These are phyloP conservation scores for Millerozyma acaciae DNA, from an alignment of 805 yeast genomes.

Conservation along the genomic window DNA sequence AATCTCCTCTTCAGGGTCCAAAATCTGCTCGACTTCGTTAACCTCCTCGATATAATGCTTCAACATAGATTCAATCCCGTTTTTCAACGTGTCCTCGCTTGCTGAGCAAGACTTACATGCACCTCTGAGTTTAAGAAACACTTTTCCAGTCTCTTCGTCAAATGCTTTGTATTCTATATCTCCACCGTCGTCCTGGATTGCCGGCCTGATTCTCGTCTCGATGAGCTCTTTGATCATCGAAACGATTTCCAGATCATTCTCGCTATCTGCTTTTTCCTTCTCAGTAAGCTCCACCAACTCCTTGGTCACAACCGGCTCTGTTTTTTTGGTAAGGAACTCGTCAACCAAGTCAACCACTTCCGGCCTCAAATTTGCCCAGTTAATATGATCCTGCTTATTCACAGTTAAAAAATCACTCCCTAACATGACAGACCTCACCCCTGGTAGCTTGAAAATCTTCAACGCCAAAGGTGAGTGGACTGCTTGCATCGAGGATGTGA, in stretches of 20 bases:
- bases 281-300: conserved; percentile 38
- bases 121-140: conserved; percentile 84
- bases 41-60: conserved; percentile 97
- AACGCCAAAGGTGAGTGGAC: conserved; percentile 62
- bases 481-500: conserved; percentile 52
- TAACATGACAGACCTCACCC: conserved; percentile 68
- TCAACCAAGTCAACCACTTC: conserved; percentile 64
- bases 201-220: conserved; percentile 90
- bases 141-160: conserved; percentile 82
- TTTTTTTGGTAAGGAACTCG: conserved; percentile 36
- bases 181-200: conserved; percentile 77
- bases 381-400: conserved; percentile 55
- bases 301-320: conserved; percentile 38
- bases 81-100: conserved; percentile 85
- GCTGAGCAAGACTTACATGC: conserved; percentile 94
- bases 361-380: conserved; percentile 57
- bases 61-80: conserved; percentile 97
- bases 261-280: conserved; percentile 44
- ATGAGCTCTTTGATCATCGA: conserved; percentile 89
- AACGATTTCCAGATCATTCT: conserved; percentile 62
- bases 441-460: conserved; percentile 54
- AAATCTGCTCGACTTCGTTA: conserved; percentile 78
- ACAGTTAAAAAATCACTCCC: conserved; percentile 74
- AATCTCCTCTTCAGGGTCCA: conserved; percentile 70
- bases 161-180: conserved; percentile 87